Evolutionary conservation across 83 land plant genomes (phyloP), one percentile per base, ranked within the genome.

Genomic region (Diphasiastrum complanatum): DNA sequence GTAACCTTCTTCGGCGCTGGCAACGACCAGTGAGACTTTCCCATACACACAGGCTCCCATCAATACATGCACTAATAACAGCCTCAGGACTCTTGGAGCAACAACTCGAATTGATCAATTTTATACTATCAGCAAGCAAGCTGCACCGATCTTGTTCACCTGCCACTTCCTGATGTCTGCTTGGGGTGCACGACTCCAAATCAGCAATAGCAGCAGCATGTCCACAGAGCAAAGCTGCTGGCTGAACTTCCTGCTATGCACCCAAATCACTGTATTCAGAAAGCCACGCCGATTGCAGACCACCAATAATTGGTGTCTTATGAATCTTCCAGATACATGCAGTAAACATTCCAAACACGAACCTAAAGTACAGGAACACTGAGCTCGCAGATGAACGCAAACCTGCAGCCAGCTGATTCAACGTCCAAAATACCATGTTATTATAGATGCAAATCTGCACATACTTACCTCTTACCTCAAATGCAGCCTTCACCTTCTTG

Each of bases 11-110:
- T 48, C 97, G 74, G 5, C 75, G 77, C 51, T 74, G 63, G 56
- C 97, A 90, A 20, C 76, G 81, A 3, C 88, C 83, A 65, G 78
- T 81, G 36, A 51, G 37, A 51, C 81, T 64, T 63, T 76, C 81
- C 97, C 97, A 90, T 25, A 74, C 67, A 61, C 97, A 90, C 59
- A 90, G 24, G 49, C 85, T 85, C 26, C 92, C 84, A 60, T 86
- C 88, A 48, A 64, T 30, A 65, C 92, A 80, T 4, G 54, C 83
- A 68, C 97, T 90, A 11, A 90, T 54, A 29, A 90, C 33, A 16
- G 78, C 79, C 20, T 36, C 47, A 27, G 29, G 58, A 25, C 57
- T 53, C 4, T 53, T 26, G 57, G n/a, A 33, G 53, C 64, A 58
- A 50, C 19, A 36, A 47, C 30, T 20, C 51, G 51, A 64, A 28